Conservation (phyloP, 805 yeast genomes). For the Metschnikowia gelsemii region DNA sequence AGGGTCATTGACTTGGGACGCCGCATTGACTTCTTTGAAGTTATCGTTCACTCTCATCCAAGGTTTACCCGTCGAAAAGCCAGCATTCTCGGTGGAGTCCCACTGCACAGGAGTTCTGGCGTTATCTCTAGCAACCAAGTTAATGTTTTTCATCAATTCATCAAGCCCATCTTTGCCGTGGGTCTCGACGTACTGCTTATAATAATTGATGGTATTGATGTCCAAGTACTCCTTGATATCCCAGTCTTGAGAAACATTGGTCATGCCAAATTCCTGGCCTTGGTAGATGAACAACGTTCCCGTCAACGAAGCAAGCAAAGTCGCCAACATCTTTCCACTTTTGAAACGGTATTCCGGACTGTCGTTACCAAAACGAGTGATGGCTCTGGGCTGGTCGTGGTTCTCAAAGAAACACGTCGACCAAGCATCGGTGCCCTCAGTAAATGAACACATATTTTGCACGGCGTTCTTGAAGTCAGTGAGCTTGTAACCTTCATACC, state of each 20-base stretch:
- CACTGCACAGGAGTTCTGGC: conserved; percentile 60
- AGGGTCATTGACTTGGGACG: conserved; percentile 44
- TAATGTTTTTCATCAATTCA: conserved; percentile 31
- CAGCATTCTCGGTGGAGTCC: conserved; percentile 44
- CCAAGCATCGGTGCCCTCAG: conserved; percentile 56
- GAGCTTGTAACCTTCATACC: conserved; percentile 32
- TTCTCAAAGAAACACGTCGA: conserved; percentile 54
- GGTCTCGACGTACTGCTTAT: conserved; percentile 30
- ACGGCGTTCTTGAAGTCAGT: conserved; percentile 44
- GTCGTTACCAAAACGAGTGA: conserved; percentile 51
- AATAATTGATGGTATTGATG: conserved; percentile 46
- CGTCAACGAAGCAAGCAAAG: conserved; percentile 46
- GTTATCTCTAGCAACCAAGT: conserved; percentile 49
- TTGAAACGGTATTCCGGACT: conserved; percentile 28
- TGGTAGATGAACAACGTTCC: conserved; percentile 59
- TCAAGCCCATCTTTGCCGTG: conserved; percentile 27
- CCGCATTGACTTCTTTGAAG: conserved; percentile 50
- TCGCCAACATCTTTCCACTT: conserved; percentile 51
- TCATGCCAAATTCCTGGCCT: conserved; percentile 62
- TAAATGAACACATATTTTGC: conserved; percentile 34
- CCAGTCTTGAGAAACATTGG: conserved; percentile 49
- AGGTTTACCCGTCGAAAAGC: conserved; percentile 49
- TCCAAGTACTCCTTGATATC: conserved; percentile 50
- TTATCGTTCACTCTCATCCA: conserved; percentile 56
- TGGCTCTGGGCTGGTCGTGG: conserved; percentile 58